These are phyloP conservation scores for Xylaria sp. DNA, from an alignment of 2,329 filamentous ascomycete genomes.

Conservation along the genomic window DNA sequence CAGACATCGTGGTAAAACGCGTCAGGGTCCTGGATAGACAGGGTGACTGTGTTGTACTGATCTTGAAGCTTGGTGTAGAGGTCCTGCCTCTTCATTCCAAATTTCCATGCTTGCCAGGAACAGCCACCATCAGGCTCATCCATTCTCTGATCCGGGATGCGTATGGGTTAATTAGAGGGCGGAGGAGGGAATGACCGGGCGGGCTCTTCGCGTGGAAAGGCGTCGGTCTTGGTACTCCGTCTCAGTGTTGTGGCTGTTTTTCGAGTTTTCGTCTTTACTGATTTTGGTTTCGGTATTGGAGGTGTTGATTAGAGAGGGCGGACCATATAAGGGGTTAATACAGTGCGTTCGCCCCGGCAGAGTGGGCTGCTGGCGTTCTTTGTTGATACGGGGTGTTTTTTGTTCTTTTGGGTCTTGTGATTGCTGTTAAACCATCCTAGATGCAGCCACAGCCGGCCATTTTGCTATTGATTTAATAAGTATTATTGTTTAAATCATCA, in stretches of 20 bases:
- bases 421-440: conserved; percentile 29
- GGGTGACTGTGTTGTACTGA: conserved; percentile 68
- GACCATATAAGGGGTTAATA: conserved; percentile 22
- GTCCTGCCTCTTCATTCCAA: conserved; percentile 69
- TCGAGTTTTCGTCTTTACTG: conserved; percentile 26
- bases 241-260: conserved; percentile 9
- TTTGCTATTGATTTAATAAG: conserved; percentile 20
- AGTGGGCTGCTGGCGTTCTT: conserved; percentile 30
- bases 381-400: conserved; percentile 33
- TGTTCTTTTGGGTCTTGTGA: conserved; percentile 43
- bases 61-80: conserved; percentile 68
- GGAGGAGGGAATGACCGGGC: conserved; percentile 1
- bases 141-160: conserved; percentile 55
- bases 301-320: conserved; percentile 30
- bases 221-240: conserved; percentile 25
- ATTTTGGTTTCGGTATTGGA: conserved; percentile 28
- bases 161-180: conserved; percentile 31
- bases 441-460: conserved; percentile 29
- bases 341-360: conserved; percentile 9
- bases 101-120: conserved; percentile 71
- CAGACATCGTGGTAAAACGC: conserved; percentile 71
- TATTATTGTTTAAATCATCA: conserved; percentile 26
- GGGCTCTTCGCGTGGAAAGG: conserved; percentile 29
- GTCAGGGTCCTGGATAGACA: conserved; percentile 67
- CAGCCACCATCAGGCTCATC: conserved; percentile 60